Evolutionary conservation across 352 stramenopile species (phyloP), one percentile per base, ranked within the genome.

Genomic region (Elongisporangium undulatum): DNA sequence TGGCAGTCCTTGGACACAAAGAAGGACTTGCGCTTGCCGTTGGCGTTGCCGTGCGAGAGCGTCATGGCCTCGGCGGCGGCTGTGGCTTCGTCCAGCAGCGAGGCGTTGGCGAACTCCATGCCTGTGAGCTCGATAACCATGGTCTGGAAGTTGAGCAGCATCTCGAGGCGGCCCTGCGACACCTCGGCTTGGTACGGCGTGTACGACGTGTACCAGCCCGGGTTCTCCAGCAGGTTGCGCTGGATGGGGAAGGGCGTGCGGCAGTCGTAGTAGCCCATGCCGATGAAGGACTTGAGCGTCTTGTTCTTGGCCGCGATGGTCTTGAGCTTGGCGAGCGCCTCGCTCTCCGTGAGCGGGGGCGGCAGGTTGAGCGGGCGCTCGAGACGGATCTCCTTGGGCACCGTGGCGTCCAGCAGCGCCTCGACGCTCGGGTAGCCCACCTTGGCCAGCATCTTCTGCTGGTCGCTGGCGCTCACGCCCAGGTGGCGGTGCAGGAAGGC

Each of bases 141-240:
- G 19, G 97, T 99, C 82, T 99, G 98, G 79, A 99, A 99, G 81
- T 99, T 99, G 22, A 99, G 85, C 53, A 99, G 85, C 86, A 98
- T 98, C 82, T 99, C 95, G 4, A 99, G 79, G 23, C 98, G 94
- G 23, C 98, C 98, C 72, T 99, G 98, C 1, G 96, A 97, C 63
- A 99, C 99, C 75, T 99, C 98, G 8, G 97, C 97, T 77, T 99
- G 97, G 79, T 99, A 99, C 53, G 98, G 98, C 56, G 97, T 99
- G 77, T 96, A 97, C 24, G 81, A 96, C 49, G 97, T 99, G 84
- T 99, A 99, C 97, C 97, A 99, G 22, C 96, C 97, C 2, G 98
- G 97, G 87, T 99, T 99, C 82, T 98, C 91, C 16, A 99, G 72
- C 61, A 99, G 96, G 82, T 99, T 98, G 49, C 97, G 90, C 41